Percentiles rank a stretch among this genome's conserved stretches.
Conservation (phyloP, 2,329 filamentous ascomycete species). For the Nakataea oryzae region DNA sequence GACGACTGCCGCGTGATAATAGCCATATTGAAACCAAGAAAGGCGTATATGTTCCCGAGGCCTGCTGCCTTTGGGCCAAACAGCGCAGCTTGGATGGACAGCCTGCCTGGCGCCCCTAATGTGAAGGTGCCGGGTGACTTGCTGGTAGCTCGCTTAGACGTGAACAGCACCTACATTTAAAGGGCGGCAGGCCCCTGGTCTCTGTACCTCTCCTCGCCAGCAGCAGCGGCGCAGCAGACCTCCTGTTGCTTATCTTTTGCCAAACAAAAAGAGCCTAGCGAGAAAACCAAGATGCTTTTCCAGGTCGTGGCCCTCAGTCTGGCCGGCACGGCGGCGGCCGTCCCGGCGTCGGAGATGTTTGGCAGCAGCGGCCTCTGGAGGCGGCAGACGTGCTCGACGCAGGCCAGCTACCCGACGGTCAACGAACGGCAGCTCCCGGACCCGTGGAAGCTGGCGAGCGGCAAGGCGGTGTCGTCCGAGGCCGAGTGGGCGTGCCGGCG, state of each 20-base stretch:
- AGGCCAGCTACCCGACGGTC: constrained; percentile 17
- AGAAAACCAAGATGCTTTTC: neutral
- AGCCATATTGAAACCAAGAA: neutral
- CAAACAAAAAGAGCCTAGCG: too few species aligned
- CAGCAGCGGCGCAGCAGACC: too few species aligned
- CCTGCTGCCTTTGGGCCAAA: neutral
- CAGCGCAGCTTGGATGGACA: too few species aligned
- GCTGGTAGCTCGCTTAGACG: neutral
- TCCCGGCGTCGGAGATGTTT: constrained; percentile 24
- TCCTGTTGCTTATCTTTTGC: too few species aligned
- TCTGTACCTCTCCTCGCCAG: neutral
- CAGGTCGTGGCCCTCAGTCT: constrained; percentile 15
- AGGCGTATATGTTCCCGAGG: neutral
- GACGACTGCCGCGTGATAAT: neutral
- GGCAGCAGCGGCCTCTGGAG: neutral
- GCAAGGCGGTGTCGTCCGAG: constrained; percentile 26
- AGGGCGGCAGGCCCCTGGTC: neutral
- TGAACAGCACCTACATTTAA: neutral
- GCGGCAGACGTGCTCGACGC: neutral
- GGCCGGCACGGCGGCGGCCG: constrained; percentile 23
- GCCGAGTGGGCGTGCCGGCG: constrained; percentile 32
- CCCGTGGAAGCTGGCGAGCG: constrained; percentile 31
- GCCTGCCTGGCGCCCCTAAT: too few species aligned
- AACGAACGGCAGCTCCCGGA: constrained; percentile 23
- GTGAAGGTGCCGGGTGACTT: neutral